Conservation (phyloP, 345 rosid genomes). For the Dimocarpus longan region DNA sequence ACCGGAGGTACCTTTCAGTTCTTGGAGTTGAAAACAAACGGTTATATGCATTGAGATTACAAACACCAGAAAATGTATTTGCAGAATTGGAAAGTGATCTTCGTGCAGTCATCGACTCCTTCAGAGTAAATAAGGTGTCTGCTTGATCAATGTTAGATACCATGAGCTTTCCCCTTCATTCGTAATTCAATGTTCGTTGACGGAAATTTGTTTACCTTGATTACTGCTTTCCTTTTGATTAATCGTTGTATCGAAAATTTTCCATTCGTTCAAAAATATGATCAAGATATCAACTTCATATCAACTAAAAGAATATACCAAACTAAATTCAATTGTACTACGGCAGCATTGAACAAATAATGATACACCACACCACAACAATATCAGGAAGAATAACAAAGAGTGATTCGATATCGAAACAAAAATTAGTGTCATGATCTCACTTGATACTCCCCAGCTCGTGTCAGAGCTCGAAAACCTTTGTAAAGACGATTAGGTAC, state of each 20-base stretch:
- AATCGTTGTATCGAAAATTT: no score
- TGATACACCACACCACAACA: background rate
- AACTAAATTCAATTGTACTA: background rate
- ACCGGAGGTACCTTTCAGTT: slow-evolving; percentile 83
- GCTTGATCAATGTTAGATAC: slow-evolving; percentile 28
- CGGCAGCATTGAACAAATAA: background rate
- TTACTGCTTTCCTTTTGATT: no score
- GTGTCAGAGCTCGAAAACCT: slow-evolving; percentile 89
- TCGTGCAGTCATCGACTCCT: slow-evolving; percentile 85
- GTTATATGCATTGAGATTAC: slow-evolving; percentile 80
- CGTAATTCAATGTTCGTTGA: background rate
- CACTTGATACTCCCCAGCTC: slow-evolving; percentile 81
- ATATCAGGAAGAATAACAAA: background rate
- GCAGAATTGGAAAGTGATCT: slow-evolving; percentile 79
- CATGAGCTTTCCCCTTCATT: background rate
- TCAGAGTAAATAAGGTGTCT: slow-evolving; percentile 71
- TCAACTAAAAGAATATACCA: background rate
- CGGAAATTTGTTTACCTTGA: background rate
- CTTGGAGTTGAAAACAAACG: slow-evolving; percentile 84
- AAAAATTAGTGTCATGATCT: slow-evolving; percentile 50
- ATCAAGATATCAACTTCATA: background rate
- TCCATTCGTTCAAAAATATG: background rate
- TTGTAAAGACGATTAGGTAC: slow-evolving; percentile 73
- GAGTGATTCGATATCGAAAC: slow-evolving; percentile 1
- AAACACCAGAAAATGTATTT: slow-evolving; percentile 89